A percentile compares a stretch with the other conserved stretches of the same genome.
Evolutionary conservation across 768 basidiomycete genomes (phyloP).

Genomic region (Rhizopogon rudus): DNA sequence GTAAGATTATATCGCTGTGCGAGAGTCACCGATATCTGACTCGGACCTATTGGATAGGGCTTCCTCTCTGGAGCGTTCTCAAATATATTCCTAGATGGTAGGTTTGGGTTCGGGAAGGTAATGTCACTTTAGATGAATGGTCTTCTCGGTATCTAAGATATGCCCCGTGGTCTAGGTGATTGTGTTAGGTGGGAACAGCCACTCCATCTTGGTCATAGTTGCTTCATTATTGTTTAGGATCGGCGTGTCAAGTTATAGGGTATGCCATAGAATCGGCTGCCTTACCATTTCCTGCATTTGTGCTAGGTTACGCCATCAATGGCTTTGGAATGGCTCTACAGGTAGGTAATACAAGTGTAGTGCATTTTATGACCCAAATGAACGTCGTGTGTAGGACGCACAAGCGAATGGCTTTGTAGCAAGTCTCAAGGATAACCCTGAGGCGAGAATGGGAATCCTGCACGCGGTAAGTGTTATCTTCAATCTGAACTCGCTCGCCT

Average conservation of each 20-base stretch:
- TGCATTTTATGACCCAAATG: background rate
- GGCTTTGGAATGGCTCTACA: slow-evolving; percentile 42
- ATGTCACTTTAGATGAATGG: background rate
- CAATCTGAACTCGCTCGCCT: background rate
- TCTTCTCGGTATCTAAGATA: background rate
- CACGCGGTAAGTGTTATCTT: slow-evolving; percentile 30
- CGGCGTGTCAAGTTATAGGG: slow-evolving; percentile 23
- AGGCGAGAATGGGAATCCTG: slow-evolving; percentile 35
- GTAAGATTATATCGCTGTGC: slow-evolving; percentile 20
- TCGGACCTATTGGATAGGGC: slow-evolving; percentile 14
- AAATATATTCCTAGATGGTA: slow-evolving; percentile 23
- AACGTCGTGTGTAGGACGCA: slow-evolving; percentile 30
- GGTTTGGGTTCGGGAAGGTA: slow-evolving; percentile 32
- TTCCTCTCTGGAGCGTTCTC: slow-evolving; percentile 28
- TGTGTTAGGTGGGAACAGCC: slow-evolving; percentile 17
- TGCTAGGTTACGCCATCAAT: slow-evolving; percentile 36
- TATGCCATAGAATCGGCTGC: slow-evolving; percentile 35
- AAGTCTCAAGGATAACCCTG: slow-evolving; percentile 32
- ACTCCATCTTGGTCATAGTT: background rate
- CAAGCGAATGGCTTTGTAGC: slow-evolving; percentile 44
- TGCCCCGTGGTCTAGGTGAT: slow-evolving; percentile 14
- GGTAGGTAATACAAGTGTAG: slow-evolving; percentile 25
- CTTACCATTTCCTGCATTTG: slow-evolving; percentile 41
- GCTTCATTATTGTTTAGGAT: slow-evolving; percentile 12
- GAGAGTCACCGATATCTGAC: background rate